Evolutionary conservation across 768 basidiomycete species (phyloP).

Genomic region (Stropharia rugosoannulata): DNA sequence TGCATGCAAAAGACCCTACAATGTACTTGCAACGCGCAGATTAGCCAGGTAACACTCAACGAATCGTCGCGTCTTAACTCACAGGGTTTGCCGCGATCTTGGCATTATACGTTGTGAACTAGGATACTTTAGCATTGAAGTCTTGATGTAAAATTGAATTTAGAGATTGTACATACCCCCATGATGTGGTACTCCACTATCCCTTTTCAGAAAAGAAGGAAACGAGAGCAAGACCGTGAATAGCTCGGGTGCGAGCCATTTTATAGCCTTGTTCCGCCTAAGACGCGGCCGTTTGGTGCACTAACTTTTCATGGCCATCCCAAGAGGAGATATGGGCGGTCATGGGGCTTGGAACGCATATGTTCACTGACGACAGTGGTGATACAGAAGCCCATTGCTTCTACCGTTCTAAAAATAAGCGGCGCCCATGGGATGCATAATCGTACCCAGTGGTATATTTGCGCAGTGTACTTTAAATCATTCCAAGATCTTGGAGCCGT

Average conservation of each 20-base stretch:
- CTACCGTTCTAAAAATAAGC: not conserved
- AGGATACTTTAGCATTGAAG: not conserved
- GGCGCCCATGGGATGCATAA: not conserved
- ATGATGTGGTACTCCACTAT: not conserved
- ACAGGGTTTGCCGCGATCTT: conserved; percentile 28
- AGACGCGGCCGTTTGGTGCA: not conserved
- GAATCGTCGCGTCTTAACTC: not conserved
- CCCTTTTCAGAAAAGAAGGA: not conserved
- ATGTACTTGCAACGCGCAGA: conserved; percentile 47
- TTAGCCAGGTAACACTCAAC: not conserved
- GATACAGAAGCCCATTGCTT: not conserved
- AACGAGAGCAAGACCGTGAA: not conserved
- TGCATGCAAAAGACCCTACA: conserved; percentile 80
- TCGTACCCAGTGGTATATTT: not conserved
- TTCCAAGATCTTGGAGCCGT: too few relatives aligned
- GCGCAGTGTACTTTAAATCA: too few relatives aligned
- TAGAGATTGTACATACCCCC: not conserved
- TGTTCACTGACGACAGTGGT: not conserved
- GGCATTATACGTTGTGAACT: conserved; percentile 27
- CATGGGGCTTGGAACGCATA: not conserved
- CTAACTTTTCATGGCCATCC: not conserved
- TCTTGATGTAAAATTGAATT: not conserved
- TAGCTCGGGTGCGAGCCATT: not conserved
- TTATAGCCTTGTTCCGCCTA: not conserved
- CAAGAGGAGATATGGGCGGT: not conserved